These are phyloP conservation scores for Ophiosphaerella herpotricha DNA, from an alignment of 2,329 filamentous ascomycete genomes.

Conservation along the genomic window DNA sequence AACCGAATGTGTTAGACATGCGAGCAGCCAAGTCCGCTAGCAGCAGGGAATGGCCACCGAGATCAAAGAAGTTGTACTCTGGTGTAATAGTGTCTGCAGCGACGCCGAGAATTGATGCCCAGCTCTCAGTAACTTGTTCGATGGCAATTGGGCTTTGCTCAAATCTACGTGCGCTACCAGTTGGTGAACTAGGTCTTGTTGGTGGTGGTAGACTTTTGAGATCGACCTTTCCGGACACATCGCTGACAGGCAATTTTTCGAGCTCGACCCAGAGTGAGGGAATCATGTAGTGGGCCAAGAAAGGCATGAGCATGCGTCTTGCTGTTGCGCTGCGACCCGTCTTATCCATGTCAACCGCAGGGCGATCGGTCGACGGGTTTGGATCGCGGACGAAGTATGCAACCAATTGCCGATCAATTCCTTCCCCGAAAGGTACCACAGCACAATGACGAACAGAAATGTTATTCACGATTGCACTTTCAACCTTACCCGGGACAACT, in stretches of 20 bases:
- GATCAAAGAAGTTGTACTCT: constrained; percentile 79
- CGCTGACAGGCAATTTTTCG: constrained; percentile 72
- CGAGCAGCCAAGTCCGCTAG: constrained; percentile 78
- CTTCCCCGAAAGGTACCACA: constrained; percentile 75
- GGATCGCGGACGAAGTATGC: constrained; percentile 75
- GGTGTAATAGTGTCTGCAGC: constrained; percentile 64
- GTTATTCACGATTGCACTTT: constrained; percentile 71
- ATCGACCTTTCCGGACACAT: constrained; percentile 79
- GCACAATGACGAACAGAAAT: constrained; percentile 73
- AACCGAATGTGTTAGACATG: constrained; percentile 71
- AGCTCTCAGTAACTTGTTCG: constrained; percentile 70
- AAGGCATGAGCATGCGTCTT: constrained; percentile 65
- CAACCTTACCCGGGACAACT: constrained; percentile 76
- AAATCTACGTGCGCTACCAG: constrained; percentile 52
- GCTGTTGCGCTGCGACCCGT: constrained; percentile 73
- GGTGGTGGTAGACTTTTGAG: constrained; percentile 72
- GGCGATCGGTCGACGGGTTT: constrained; percentile 62
- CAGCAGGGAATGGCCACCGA: constrained; percentile 77
- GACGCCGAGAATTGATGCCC: constrained; percentile 73
- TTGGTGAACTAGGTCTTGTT: constrained; percentile 54
- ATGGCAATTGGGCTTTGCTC: constrained; percentile 68
- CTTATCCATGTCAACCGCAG: constrained; percentile 68
- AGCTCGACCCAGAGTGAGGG: constrained; percentile 77
- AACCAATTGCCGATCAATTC: constrained; percentile 74
- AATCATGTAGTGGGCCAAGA: constrained; percentile 83